Evolutionary conservation across 257 asterid genomes (phyloP), one percentile per base, ranked within the genome.

Genomic region (Plantago ovata): DNA sequence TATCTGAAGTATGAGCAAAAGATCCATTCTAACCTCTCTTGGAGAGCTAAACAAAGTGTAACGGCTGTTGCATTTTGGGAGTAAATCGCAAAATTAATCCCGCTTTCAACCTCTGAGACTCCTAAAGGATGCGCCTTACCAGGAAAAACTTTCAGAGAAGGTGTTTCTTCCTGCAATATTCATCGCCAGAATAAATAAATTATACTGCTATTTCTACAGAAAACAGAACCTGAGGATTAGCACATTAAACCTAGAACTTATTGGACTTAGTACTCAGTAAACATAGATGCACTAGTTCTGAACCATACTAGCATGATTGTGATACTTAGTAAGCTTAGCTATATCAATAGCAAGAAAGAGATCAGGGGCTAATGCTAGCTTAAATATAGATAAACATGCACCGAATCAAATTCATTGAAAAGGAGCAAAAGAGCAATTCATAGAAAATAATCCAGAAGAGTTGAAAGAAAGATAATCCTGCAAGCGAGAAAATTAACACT

Each of bases 41-140:
- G 81, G 66, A 80, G 91, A 64, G 73, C 52, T 60, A 92, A 72
- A 72, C 96, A 83, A 44, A 92, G 98, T 5, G 89, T 86, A 69
- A 89, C 87, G 22, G 83, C 68, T 43, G 92, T 82, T 62, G 95
- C 95, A 89, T 89, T 85, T 74, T 77, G 87, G 40, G 98, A 84
- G 73, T 84, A 92, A 64, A 92, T 79, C 8, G 98, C 94, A 72
- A 92, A 92, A 75, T 92, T 92, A 67, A 63, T 76, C 53, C 98
- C 97, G 69, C 23, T 73, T 76, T 88, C 95, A 62, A 77, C 81
- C 72, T 79, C 81, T 3, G 86, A 92, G 69, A 80, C 97, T 70
- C 98, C 98, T 43, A 92, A 62, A 43, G 95, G 98, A 69, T 81
- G 85, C 36, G 89, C 88, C 72, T 75, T 87, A 66, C 98, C 98